Percentiles rank a stretch among this genome's conserved stretches.
These are phyloP conservation scores for Solanum habrochaites DNA, from an alignment of 257 asterid species.

Conservation along the genomic window DNA sequence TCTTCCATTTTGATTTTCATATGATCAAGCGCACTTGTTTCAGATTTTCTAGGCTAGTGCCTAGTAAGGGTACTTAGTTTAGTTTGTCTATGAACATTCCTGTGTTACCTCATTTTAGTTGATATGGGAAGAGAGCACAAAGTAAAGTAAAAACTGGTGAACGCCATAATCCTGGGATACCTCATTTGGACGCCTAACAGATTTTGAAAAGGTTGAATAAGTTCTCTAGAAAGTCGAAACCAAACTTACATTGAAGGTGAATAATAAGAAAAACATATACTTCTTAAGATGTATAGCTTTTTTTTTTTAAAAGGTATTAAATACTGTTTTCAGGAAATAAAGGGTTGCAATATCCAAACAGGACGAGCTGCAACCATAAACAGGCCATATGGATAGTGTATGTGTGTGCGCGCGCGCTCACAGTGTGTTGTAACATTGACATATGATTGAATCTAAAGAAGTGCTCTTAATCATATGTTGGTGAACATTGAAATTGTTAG, in stretches of 20 bases:
- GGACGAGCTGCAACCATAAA: not conserved
- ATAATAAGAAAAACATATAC: not conserved
- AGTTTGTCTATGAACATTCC: not conserved
- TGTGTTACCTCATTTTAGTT: not conserved
- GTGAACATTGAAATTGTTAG: not conserved
- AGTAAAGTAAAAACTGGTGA: not conserved
- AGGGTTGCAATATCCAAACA: not conserved
- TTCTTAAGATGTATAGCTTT: not conserved
- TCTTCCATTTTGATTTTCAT: not conserved
- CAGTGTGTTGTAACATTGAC: not conserved
- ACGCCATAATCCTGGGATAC: not conserved
- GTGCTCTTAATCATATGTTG: not conserved
- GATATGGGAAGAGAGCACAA: not conserved
- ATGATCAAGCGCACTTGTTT: not conserved
- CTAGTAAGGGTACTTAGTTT: not conserved
- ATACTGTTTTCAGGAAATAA: not conserved
- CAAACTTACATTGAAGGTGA: not conserved
- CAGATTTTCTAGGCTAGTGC: not conserved
- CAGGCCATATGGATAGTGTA: not conserved
- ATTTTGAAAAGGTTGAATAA: not conserved
- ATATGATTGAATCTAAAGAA: not conserved
- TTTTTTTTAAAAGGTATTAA: too few species aligned
- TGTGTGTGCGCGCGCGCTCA: not conserved
- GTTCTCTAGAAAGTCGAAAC: not conserved
- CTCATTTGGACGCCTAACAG: not conserved